phyloP scores from a whole-genome alignment of 1,139 yeast genomes.

The Geotrichum phurueaensis region DNA sequence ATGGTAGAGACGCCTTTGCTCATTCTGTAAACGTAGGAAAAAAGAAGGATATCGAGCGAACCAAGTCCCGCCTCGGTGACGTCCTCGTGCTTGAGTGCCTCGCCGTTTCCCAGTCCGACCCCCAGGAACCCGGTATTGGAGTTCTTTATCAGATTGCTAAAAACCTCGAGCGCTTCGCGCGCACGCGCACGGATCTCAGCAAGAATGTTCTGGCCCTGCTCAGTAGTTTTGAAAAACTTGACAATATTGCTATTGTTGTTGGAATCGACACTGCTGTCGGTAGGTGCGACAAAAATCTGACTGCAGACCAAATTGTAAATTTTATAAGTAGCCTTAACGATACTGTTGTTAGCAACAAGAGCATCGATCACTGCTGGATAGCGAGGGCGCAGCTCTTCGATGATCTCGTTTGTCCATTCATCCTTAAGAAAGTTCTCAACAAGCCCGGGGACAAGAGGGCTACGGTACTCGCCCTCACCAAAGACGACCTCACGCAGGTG shows the following conservation, averaged over 20 bases:
- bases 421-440: slow-evolving; percentile 14
- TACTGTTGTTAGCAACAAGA: neutral
- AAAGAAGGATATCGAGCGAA: slow-evolving; percentile 26
- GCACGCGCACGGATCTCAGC: slow-evolving; percentile 15
- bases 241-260: slow-evolving; percentile 5
- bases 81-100: slow-evolving; percentile 4
- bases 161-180: slow-evolving; percentile 6
- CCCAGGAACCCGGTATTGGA: slow-evolving; percentile 6
- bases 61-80: slow-evolving; percentile 17
- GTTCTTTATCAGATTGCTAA: neutral
- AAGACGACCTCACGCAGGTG: slow-evolving; percentile 12
- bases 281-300: slow-evolving; percentile 1
- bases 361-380: slow-evolving; percentile 15
- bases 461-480: slow-evolving; percentile 17
- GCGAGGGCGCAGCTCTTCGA: slow-evolving; percentile 11
- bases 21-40: slow-evolving; percentile 27
- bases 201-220: slow-evolving; percentile 9
- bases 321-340: neutral
- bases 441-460: slow-evolving; percentile 2
- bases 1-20: slow-evolving; percentile 5
- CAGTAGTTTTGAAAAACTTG: neutral
- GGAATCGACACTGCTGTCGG: neutral
- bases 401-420: slow-evolving; percentile 9
- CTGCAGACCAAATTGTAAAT: neutral
- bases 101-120: slow-evolving; percentile 1